Evolutionary conservation across 257 asterid species (phyloP).

Genomic region (Leonotis leonurus): DNA sequence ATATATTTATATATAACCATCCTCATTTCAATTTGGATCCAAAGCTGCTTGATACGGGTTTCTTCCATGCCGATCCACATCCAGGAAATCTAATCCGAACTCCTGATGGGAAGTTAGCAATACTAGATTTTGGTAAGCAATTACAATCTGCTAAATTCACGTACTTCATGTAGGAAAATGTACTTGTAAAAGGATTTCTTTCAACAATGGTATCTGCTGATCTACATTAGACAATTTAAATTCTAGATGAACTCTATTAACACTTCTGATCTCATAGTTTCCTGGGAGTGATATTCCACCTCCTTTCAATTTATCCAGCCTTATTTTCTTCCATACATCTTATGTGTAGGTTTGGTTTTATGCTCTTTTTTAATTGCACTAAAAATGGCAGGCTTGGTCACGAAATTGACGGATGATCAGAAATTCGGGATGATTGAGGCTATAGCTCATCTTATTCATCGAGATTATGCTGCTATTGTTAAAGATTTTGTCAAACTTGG

Average conservation of each 20-base stretch:
- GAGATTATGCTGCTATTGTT: constrained; percentile 90
- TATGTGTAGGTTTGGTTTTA: not conserved
- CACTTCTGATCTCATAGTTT: too few relatives aligned
- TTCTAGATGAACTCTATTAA: too few relatives aligned
- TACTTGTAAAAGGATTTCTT: not conserved
- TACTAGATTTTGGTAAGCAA: constrained; percentile 83
- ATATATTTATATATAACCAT: too few relatives aligned
- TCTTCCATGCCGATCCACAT: constrained; percentile 99
- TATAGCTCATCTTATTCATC: constrained; percentile 95
- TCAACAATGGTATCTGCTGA: too few relatives aligned
- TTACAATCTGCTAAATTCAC: not conserved
- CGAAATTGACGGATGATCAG: constrained; percentile 93
- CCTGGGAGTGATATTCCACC: too few relatives aligned
- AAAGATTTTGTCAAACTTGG: constrained; percentile 93
- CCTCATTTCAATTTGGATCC: constrained; percentile 25
- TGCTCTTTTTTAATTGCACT: constrained; percentile 7
- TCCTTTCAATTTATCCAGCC: too few relatives aligned
- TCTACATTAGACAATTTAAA: too few relatives aligned
- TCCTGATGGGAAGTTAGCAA: constrained; percentile 93
- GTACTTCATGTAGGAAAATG: constrained; percentile 2
- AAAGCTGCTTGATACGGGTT: constrained; percentile 98
- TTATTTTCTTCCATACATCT: too few relatives aligned
- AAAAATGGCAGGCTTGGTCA: constrained; percentile 69
- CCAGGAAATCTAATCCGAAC: constrained; percentile 97
- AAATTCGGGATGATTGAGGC: constrained; percentile 99